Percentiles rank a stretch among this genome's conserved stretches.
Evolutionary conservation across 176 grass and related monocot genomes (phyloP).

Genomic region (Bolboschoenus planiculmis): DNA sequence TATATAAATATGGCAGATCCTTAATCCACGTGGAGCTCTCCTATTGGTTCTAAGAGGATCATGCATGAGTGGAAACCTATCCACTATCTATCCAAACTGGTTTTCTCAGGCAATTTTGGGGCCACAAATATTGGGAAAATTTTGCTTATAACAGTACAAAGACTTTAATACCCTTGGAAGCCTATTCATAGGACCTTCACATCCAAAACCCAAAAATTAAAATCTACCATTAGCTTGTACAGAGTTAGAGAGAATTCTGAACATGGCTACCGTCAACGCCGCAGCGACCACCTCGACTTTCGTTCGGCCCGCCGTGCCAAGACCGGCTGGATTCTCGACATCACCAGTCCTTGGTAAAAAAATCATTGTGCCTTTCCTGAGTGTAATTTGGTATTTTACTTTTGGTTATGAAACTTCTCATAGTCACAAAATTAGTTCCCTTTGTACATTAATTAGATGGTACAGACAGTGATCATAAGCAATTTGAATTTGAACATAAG

Average conservation of each 20-base stretch:
- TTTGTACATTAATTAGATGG: not conserved
- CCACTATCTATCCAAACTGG: constrained; percentile 46
- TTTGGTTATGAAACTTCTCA: not conserved
- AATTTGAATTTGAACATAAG: not conserved
- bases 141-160: constrained; percentile 24
- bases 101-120: constrained; percentile 27
- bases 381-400: not conserved
- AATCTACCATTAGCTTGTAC: not conserved
- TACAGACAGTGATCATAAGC: not conserved
- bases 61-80: constrained; percentile 29
- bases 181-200: constrained; percentile 26
- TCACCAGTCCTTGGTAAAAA: constrained; percentile 40
- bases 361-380: not conserved
- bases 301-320: constrained; percentile 28
- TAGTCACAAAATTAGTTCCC: not conserved
- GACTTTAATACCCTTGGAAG: constrained; percentile 7
- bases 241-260: constrained; percentile 4
- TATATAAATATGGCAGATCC: constrained; percentile 12
- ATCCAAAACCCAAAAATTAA: not conserved
- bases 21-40: constrained; percentile 31
- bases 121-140: constrained; percentile 32
- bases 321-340: constrained; percentile 5
- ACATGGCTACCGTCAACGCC: constrained; percentile 63
- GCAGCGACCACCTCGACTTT: constrained; percentile 41
- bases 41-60: constrained; percentile 42